A percentile compares a stretch with the other conserved stretches of the same genome.
These are phyloP conservation scores for Prunus yedoensis DNA, from an alignment of 331 rosid species.

Conservation along the genomic window DNA sequence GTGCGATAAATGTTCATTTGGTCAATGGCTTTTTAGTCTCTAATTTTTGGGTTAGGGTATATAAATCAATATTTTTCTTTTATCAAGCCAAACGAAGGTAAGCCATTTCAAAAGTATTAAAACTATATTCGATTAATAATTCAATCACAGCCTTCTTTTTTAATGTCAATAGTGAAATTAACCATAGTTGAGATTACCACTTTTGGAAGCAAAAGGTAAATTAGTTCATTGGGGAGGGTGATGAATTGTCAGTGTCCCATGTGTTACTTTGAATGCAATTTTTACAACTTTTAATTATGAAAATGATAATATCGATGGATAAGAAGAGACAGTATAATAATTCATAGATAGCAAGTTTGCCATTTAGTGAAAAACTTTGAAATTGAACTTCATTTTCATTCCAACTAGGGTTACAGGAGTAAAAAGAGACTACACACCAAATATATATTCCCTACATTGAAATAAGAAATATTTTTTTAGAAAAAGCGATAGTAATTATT, in stretches of 20 bases:
- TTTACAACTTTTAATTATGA: neutral
- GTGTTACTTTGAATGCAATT: neutral
- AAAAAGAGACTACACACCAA: neutral
- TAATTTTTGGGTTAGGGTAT: too few relatives aligned
- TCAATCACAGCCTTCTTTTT: neutral
- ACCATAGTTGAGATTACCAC: neutral
- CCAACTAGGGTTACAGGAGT: neutral
- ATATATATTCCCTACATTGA: neutral
- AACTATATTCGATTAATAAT: neutral
- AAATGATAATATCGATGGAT: neutral
- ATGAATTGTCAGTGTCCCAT: neutral
- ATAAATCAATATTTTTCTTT: too few relatives aligned
- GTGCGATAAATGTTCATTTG: too few relatives aligned
- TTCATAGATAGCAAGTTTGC: neutral
- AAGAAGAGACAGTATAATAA: too few relatives aligned
- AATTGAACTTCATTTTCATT: neutral
- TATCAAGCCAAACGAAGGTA: too few relatives aligned
- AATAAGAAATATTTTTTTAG: neutral
- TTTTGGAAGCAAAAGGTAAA: neutral
- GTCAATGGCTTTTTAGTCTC: too few relatives aligned
- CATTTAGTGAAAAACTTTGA: too few relatives aligned
- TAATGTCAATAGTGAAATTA: neutral
- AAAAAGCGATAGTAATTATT: too few relatives aligned
- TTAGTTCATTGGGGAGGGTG: neutral
- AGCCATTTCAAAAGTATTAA: too few relatives aligned